Conservation (phyloP, 352 stramenopile species). For the Phytopythium delawarense region DNA sequence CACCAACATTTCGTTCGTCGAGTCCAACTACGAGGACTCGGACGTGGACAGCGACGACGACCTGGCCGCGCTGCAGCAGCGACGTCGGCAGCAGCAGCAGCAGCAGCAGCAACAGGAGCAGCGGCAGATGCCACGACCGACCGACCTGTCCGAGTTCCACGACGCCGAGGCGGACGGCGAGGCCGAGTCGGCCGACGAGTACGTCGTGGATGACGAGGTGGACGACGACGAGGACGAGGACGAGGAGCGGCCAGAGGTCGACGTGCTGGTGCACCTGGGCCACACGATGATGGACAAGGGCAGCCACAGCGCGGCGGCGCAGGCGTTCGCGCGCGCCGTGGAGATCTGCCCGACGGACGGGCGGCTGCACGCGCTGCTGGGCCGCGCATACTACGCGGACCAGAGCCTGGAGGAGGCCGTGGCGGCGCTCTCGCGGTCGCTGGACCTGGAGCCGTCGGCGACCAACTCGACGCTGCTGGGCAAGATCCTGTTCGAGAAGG, state of each 20-base stretch:
- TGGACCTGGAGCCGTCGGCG: slow-evolving; percentile 72
- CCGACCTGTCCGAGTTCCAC: slow-evolving; percentile 39
- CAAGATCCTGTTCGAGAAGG: slow-evolving; percentile 87
- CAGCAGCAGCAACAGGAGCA: neutral
- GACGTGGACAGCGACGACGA: slow-evolving; percentile 37
- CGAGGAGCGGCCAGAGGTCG: slow-evolving; percentile 66
- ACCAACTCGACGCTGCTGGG: slow-evolving; percentile 81
- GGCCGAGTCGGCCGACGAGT: slow-evolving; percentile 7
- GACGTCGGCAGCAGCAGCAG: neutral
- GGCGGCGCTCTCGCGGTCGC: slow-evolving; percentile 49
- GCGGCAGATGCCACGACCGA: slow-evolving; percentile 16
- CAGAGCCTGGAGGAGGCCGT: slow-evolving; percentile 80
- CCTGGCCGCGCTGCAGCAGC: neutral
- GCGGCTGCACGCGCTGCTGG: slow-evolving; percentile 74
- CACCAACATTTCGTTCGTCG: slow-evolving; percentile 41
- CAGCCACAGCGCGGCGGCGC: slow-evolving; percentile 64
- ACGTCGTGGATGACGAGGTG: slow-evolving; percentile 21
- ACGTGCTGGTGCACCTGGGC: slow-evolving; percentile 77
- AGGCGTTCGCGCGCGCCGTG: slow-evolving; percentile 78
- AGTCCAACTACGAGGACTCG: slow-evolving; percentile 53
- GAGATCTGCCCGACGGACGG: slow-evolving; percentile 76
- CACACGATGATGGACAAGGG: slow-evolving; percentile 83
- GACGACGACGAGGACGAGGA: slow-evolving; percentile 67
- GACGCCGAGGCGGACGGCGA: slow-evolving; percentile 35
- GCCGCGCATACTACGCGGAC: slow-evolving; percentile 79